phyloP scores from a whole-genome alignment of 139 green algal species.

The Pseudopediastrum boryanum region DNA sequence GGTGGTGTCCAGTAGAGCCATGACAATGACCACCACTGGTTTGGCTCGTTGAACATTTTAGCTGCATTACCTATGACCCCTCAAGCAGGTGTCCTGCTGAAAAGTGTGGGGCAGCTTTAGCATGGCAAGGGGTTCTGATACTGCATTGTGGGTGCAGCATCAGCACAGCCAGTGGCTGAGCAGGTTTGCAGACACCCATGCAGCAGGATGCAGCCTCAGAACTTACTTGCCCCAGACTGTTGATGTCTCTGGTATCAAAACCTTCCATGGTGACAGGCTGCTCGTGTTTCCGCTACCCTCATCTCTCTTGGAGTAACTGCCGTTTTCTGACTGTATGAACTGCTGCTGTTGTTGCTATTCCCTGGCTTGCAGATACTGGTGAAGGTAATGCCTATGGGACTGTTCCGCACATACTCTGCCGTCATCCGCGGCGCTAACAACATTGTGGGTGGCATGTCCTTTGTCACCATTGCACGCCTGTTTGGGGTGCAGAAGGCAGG shows the following conservation, averaged over 20 bases:
- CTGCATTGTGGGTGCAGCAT: too few relatives aligned
- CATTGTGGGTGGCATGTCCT: conserved; percentile 89
- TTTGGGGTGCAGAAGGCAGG: conserved; percentile 87
- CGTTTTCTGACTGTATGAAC: background rate
- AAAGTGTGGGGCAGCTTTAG: too few relatives aligned
- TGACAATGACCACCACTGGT: too few relatives aligned
- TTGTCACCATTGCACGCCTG: conserved; percentile 87
- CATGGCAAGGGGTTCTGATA: too few relatives aligned
- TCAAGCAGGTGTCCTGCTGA: too few relatives aligned
- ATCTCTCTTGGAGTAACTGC: background rate
- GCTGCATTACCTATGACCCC: too few relatives aligned
- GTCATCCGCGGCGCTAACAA: conserved; percentile 90
- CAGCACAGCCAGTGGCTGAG: too few relatives aligned
- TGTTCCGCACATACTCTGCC: conserved; percentile 85
- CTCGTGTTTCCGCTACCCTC: background rate
- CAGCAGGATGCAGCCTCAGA: too few relatives aligned
- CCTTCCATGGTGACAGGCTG: background rate
- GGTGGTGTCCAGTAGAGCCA: too few relatives aligned
- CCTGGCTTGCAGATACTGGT: conserved; percentile 61
- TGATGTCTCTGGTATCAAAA: background rate
- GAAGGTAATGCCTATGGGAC: conserved; percentile 63
- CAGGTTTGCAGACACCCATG: too few relatives aligned
- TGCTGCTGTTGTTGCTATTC: background rate
- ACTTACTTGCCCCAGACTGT: background rate
- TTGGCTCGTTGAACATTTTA: too few relatives aligned